Percentiles rank a stretch among this genome's conserved stretches.
These are phyloP conservation scores for Immersiella caudata DNA, from an alignment of 495 filamentous ascomycete genomes.

Conservation along the genomic window DNA sequence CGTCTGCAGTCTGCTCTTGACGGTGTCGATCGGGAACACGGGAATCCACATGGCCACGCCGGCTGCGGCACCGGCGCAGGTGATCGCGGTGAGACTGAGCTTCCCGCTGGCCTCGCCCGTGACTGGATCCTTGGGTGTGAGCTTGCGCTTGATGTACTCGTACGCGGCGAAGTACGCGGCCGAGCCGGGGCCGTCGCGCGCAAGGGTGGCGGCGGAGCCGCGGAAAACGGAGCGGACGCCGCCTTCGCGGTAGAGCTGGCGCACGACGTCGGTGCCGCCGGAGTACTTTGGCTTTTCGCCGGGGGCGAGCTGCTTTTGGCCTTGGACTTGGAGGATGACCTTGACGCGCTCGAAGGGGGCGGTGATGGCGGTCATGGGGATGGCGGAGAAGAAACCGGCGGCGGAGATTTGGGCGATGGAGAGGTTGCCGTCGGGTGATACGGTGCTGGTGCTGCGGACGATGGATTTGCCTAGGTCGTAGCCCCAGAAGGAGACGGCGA, in stretches of 20 bases:
- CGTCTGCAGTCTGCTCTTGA: conserved; percentile 93
- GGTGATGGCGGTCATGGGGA: conserved; percentile 97
- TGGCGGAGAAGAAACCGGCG: conserved; percentile 96
- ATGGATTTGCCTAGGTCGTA: conserved; percentile 94
- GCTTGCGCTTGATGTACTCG: conserved; percentile 83
- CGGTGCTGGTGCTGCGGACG: conserved; percentile 67
- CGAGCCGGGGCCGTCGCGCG: conserved; percentile 87
- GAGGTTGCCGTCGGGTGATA: conserved; percentile 66
- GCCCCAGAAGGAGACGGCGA: conserved; percentile 98
- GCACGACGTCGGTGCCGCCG: conserved; percentile 89
- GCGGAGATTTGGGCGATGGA: conserved; percentile 85
- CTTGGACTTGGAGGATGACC: conserved; percentile 96
- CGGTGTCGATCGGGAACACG: conserved; percentile 95
- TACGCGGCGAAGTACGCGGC: conserved; percentile 98
- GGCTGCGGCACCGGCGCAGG: conserved; percentile 82
- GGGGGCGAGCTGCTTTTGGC: conserved; percentile 79
- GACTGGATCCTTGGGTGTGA: conserved; percentile 84
- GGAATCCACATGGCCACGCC: conserved; percentile 99
- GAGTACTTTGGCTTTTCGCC: conserved; percentile 93
- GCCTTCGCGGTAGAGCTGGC: conserved; percentile 90
- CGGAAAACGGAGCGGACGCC: conserved; percentile 90
- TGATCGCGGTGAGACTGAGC: conserved; percentile 79
- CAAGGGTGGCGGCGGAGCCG: conserved; percentile 86
- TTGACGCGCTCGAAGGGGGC: conserved; percentile 99
- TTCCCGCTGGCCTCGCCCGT: conserved; percentile 71